Conservation (phyloP, 176 grass and related monocot genomes). For the Eragrostis curvula region DNA sequence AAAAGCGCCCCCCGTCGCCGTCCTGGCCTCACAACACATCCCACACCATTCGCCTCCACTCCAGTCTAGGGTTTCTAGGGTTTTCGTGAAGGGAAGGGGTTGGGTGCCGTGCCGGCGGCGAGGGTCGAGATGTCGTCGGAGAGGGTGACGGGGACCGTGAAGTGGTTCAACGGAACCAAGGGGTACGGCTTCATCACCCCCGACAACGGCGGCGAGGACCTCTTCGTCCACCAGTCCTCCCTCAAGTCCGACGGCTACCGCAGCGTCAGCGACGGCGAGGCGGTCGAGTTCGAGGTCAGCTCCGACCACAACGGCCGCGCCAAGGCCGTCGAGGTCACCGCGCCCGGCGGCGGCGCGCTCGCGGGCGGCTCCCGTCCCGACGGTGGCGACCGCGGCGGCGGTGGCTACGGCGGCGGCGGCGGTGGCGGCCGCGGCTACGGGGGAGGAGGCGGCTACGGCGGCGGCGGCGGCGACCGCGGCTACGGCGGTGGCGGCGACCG, state of each 20-base stretch:
- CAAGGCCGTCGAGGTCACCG: constrained; percentile 35
- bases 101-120: background rate
- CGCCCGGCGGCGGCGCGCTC: constrained; percentile 11
- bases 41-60: background rate
- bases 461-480: background rate
- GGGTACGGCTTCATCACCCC: constrained; percentile 44
- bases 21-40: background rate
- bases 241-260: constrained; percentile 44
- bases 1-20: background rate
- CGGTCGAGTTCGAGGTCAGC: constrained; percentile 21
- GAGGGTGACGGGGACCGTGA: too few species aligned
- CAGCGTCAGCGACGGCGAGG: constrained; percentile 18
- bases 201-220: constrained; percentile 22
- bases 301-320: constrained; percentile 20
- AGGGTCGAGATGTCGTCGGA: too few species aligned
- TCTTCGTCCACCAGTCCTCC: constrained; percentile 44
- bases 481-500: background rate
- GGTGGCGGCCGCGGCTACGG: background rate
- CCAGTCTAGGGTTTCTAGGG: constrained; percentile 14
- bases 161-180: too few species aligned
- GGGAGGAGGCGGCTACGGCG: background rate
- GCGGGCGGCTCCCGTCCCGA: background rate
- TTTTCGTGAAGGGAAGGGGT: background rate
- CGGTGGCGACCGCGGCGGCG: constrained; percentile 12
- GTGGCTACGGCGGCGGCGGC: background rate